Evolutionary conservation across 352 stramenopile species (phyloP).

Genomic region (Saprolegnia diclina): DNA sequence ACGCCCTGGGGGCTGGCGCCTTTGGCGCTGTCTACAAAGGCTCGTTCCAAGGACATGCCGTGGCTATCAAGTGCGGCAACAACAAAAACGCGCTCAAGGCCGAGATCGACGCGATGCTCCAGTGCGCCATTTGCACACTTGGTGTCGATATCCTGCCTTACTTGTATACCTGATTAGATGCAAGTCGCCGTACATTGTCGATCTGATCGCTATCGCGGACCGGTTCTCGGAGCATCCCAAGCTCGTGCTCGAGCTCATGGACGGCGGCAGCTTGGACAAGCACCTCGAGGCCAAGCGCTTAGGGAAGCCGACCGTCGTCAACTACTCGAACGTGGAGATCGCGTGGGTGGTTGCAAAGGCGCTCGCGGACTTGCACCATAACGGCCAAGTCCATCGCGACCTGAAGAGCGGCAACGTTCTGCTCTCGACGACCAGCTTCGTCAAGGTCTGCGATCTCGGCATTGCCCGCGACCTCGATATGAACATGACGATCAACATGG

Average conservation of each 20-base stretch:
- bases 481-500: neutral
- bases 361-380: neutral
- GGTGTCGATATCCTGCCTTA: too few relatives aligned
- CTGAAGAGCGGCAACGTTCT: neutral
- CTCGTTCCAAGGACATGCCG: neutral
- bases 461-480: neutral
- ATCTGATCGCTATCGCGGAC: neutral
- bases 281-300: neutral
- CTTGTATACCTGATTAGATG: neutral
- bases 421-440: neutral
- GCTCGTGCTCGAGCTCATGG: neutral
- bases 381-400: neutral
- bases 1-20: neutral
- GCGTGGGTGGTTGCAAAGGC: neutral
- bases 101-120: neutral
- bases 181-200: neutral
- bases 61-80: neutral
- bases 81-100: neutral
- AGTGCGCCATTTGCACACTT: neutral
- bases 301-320: neutral
- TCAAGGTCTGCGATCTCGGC: neutral
- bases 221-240: neutral
- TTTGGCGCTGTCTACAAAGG: conserved; percentile 4
- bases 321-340: neutral
- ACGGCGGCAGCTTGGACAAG: neutral